Base-by-base conservation (phyloP, 306 rosid species). In the Delonix regia region DNA sequence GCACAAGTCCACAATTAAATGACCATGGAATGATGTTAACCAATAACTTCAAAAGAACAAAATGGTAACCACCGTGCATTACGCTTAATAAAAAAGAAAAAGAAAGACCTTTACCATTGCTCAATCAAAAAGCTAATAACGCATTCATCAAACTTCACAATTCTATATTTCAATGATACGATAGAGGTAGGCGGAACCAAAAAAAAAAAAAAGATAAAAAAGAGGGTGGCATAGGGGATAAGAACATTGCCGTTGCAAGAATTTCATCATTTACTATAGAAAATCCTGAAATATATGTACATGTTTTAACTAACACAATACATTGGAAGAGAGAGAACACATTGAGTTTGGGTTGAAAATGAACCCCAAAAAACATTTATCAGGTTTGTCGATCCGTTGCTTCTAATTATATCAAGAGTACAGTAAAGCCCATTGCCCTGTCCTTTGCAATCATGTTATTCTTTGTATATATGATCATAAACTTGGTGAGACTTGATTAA, bases 251-350 rank as follows among this genome's bases (percentile, higher is more conserved):
- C 84, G 81, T 42, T 27, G 55, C 83, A 82, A 57, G 41, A 78
- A 76, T 75, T 62, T 80, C 81, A 55, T 78, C 82, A 65, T 51
- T n/a, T 69, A 79, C 66, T 76, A 79, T 73, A 61, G 44, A 33
- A 12, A 4, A 41, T 74, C 82, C 82, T 78, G 79, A 83, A 74
- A 85, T 39, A 65, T 67, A 62, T 84, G 24, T 74, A 80, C 76
- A 82, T 33, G 10, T 33, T 72, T 51, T 76, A 74, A 57, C 27
- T 0, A 41, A 52, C 19, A 33, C n/a, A 74, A 22, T 28, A 42
- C 45, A 49, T 68, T 49, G 39, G 30, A 12, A 12, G 64, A 57
- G 30, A 10, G 52, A 52, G 67, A 68, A 62, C 69, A 48, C 51
- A 69, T 5, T 38, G 51, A 60, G 49, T 44, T 68, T 38, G 45